Base-by-base conservation (phyloP, 306 rosid species). In the Rosa rugosa region DNA sequence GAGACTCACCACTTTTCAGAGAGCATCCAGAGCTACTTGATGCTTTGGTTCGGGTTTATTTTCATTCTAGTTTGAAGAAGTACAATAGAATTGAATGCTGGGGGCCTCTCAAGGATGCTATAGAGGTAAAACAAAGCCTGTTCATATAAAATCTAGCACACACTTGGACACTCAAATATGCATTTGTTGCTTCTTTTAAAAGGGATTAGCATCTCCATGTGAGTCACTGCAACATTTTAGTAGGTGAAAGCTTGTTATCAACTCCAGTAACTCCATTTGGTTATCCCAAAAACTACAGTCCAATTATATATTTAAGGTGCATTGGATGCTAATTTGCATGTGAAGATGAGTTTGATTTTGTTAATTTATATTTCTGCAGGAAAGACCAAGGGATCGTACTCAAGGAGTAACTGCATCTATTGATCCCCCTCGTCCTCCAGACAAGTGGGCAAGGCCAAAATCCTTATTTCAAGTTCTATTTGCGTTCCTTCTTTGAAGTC, bases 41-140 rank as follows among this genome's bases (percentile, higher is more conserved):
- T 81, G 81, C 97, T 22, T 77, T 86, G 79, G 99, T 94, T 73
- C 82, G 97, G 77, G 89, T 94, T 47, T 94, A 91, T 75, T 94
- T 94, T 71, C 99, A 94, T 84, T 94, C 99, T 64, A 85, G 92
- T 88, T 91, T 93, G 4, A 84, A 71, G 75, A 88, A 85, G 70
- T 92, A 89, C 85, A 94, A 94, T 75, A 83, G 86, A 70, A 89
- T 88, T 84, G 99, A 94, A 88, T 88, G 90, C 85, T 94, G 99
- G 97, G 99, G 99, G 14, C 85, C 97, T 72, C 90, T 94, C 62
- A 92, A 86, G 85, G 91, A 88, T 80, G 97, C 97, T 8, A 83
- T 90, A 84, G 87, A 83, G 95, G 97, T 91, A 88, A 82, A 51
- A 45, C 38, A 25, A 11, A 20, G 16, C 79, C 63, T 70, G 22